Conservation (phyloP, 2,329 filamentous ascomycete genomes). For the Arthrobotrys iridis region DNA sequence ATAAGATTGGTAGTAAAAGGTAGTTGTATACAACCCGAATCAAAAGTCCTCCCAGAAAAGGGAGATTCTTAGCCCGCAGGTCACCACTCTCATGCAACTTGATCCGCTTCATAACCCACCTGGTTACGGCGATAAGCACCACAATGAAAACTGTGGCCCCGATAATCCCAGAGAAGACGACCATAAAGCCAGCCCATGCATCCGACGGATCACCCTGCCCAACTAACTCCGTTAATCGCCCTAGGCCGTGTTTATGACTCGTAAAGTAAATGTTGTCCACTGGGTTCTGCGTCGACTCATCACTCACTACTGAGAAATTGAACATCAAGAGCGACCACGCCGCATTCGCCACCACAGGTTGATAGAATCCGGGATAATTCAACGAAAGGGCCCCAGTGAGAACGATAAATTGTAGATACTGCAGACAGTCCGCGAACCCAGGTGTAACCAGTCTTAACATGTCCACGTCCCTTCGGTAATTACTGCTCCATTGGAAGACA, state of each 20-base stretch:
- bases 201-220: slow-evolving; percentile 81
- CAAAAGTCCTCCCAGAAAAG: slow-evolving; percentile 70
- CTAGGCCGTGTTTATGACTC: slow-evolving; percentile 80
- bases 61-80: slow-evolving; percentile 86
- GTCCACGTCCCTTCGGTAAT: slow-evolving; percentile 94
- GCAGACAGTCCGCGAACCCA: slow-evolving; percentile 93
- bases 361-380: slow-evolving; percentile 92
- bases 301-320: slow-evolving; percentile 78
- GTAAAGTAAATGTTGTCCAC: slow-evolving; percentile 87
- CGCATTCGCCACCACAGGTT: slow-evolving; percentile 85
- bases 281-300: slow-evolving; percentile 71
- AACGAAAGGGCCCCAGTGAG: slow-evolving; percentile 87
- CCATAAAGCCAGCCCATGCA: slow-evolving; percentile 92
- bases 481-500: slow-evolving; percentile 95
- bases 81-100: slow-evolving; percentile 83
- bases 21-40: slow-evolving; percentile 92
- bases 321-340: slow-evolving; percentile 93
- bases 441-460: slow-evolving; percentile 90
- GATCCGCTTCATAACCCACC: slow-evolving; percentile 78
- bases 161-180: slow-evolving; percentile 86
- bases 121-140: slow-evolving; percentile 78
- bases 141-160: slow-evolving; percentile 73
- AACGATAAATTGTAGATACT: slow-evolving; percentile 93
- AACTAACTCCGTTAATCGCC: slow-evolving; percentile 80
- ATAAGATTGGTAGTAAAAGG: slow-evolving; percentile 85